Base-by-base conservation (phyloP, 1,284 basidiomycete species). In the Laetiporus sulphureus region DNA sequence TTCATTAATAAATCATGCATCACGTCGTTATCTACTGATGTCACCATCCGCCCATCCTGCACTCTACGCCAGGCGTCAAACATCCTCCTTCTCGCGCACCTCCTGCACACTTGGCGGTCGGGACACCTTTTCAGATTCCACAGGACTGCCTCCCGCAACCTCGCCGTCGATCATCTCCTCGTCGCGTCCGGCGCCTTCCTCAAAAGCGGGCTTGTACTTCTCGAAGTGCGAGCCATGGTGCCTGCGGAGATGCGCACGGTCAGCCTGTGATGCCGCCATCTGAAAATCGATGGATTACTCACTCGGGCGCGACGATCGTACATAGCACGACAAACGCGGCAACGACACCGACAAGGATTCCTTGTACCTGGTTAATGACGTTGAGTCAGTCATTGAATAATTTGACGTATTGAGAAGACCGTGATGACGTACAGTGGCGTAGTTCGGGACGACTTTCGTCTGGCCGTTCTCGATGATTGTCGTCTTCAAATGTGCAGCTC, bases 191-290 rank as follows among this genome's bases (percentile, higher is more conserved):
- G 43, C 85, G 39, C 87, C 87, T 50, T 80, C 73, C 59, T 91
- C 79, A 62, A 83, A 85, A 1, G 89, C 91, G 1, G 83, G 65
- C 64, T 84, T 87, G 54, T 79, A 75, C 48, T 84, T 75, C 67
- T 94, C 91, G 54, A 94, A 94, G 61, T 86, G 85, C 5, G 79
- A 73, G 8, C 83, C 81, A 56, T 89, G 87, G 51, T 88, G 79
- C 53, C 83, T 84, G 46, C 27, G 40, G 13, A 25, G 6, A 16
- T 40, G 42, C n/a, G 52, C 11, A 20, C 7, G 22, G 22, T 25
- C 20, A 25, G 27, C 37, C 7, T 12, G 4, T 31, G 10, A 7
- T n/a, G 21, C 19, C 15, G 53, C 34, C 46, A 48, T 40, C 38
- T 10, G 30, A 8, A 11, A 25, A 31, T 6, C 36, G 21, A 36